Evolutionary conservation across 306 rosid genomes (phyloP), one percentile per base, ranked within the genome.

Genomic region (Sicyos edulis): DNA sequence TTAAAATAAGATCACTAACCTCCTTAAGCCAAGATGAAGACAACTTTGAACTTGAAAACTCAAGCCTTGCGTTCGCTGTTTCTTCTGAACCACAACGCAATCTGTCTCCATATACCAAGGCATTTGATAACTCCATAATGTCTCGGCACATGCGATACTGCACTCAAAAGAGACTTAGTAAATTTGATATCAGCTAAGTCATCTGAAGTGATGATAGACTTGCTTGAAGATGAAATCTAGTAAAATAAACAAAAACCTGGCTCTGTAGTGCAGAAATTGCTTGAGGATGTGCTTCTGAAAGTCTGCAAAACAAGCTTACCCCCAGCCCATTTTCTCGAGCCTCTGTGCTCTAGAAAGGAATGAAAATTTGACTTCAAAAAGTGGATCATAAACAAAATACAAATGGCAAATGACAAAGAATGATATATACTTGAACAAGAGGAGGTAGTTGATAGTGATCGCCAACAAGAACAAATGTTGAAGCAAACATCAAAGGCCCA

Each of bases 371-470:
- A 13, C 50, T 44, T 74, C 47, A 40, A 47, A 68, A 40, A 12
- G 15, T 70, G 62, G 32, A 61, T 7, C 63, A 26, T 22, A 60
- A 17, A 60, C 3, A 45, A 52, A 47, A 34, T 59, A 78, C 47
- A 72, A 67, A 56, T n/a, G 17, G 37, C 3, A 13, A 77, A 71
- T n/a, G 17, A 20, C 44, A 21, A 57, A 17, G 70, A 57, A 68
- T 15, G 79, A 59, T n/a, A 50, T 61, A 56, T 60, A 88, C 98
- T 84, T 90, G 87, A 71, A 93, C 96, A 75, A 93, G 93, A 78
- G 96, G 96, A 70, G 98, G 96, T 50, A 92, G 82, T 72, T 92
- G 98, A 85, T 92, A 92, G 83, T 92, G 96, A 81, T 92, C 96
- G 53, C 98, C 98, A 71, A 92, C 98, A 68, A 92, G 91, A 44